Conservation (phyloP, 352 stramenopile genomes). For the Pythium rhizo-oryzae region DNA sequence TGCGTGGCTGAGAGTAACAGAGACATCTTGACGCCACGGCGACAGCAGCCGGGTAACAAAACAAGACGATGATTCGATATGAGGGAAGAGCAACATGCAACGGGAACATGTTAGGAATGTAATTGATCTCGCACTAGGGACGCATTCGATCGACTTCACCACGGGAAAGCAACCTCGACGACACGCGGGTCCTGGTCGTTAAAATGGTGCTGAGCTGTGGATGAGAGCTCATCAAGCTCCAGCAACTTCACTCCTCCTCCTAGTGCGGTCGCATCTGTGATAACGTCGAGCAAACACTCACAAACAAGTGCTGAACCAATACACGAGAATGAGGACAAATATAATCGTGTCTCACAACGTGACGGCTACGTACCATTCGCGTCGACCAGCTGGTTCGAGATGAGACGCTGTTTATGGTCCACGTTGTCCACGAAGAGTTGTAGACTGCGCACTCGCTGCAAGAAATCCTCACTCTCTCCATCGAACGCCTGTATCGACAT, state of each 20-base stretch:
- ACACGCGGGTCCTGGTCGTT: neutral
- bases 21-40: slow-evolving; percentile 15
- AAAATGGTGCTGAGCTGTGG: neutral
- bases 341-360: neutral
- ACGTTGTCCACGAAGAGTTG: slow-evolving; percentile 24
- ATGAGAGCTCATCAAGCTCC: slow-evolving; percentile 9
- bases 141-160: neutral
- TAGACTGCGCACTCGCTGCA: slow-evolving; percentile 9
- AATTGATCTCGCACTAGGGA: neutral
- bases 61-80: slow-evolving; percentile 5
- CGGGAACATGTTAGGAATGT: slow-evolving; percentile 12
- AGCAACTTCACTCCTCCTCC: slow-evolving; percentile 10
- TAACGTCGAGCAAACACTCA: slow-evolving; percentile 22
- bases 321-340: neutral
- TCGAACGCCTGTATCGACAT: neutral
- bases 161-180: slow-evolving; percentile 4
- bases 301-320: slow-evolving; percentile 4
- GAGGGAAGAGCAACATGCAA: slow-evolving; percentile 13
- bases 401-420: neutral
- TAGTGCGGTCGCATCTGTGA: slow-evolving; percentile 11
- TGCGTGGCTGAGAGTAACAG: slow-evolving; percentile 8
- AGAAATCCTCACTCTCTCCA: slow-evolving; percentile 14
- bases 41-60: slow-evolving; percentile 16
- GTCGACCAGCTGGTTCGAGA: slow-evolving; percentile 2
- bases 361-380: slow-evolving; percentile 4